Evolutionary conservation across 1,284 basidiomycete species (phyloP), one percentile per base, ranked within the genome.

Genomic region (Caloboletus firmus): DNA sequence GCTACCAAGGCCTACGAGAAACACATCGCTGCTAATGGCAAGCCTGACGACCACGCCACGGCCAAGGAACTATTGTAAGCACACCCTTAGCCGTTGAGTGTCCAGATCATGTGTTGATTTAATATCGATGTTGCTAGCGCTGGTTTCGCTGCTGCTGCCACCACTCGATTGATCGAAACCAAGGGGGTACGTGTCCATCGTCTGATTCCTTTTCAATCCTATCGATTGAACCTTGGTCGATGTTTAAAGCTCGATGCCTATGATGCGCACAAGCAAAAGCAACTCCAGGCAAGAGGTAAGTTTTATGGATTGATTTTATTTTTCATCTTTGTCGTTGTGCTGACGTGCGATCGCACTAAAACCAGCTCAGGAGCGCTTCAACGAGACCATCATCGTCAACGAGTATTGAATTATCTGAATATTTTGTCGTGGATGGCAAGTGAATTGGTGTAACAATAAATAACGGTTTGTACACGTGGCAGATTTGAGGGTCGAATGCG

Each of bases 61-160:
- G 62, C 62, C 34, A 61, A 65, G 40, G 50, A 59, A 13, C 0
- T 66, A 9, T 0, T 52, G 62, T 66, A 43, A 50, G 58, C 9
- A 24, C n/a, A 2, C 1, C 1, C 1, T 35, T 39, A 1, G 11
- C 28, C 12, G 1, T 26, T 12, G 13, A 30, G 30, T 10, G 3
- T 22, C 9, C 3, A 1, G 28, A 20, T n/a, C 2, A 2, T 35
- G 15, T 34, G 8, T 30, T 12, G 32, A 34, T 26, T 2, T 49
- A 26, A 55, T 24, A 31, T 39, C 9, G 9, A 40, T 17, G 5
- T 31, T n/a, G 34, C n/a, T 20, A 63, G 62, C 0, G 62, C 52
- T 11, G 63, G 54, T 15, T 11, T 67, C 1, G n/a, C 31, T 24
- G 62, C 12, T 34, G 62, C 48, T 5, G 60, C 41, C 2, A 1